Conservation (phyloP, 2,329 filamentous ascomycete genomes). For the Hypoxylon rubiginosum region DNA sequence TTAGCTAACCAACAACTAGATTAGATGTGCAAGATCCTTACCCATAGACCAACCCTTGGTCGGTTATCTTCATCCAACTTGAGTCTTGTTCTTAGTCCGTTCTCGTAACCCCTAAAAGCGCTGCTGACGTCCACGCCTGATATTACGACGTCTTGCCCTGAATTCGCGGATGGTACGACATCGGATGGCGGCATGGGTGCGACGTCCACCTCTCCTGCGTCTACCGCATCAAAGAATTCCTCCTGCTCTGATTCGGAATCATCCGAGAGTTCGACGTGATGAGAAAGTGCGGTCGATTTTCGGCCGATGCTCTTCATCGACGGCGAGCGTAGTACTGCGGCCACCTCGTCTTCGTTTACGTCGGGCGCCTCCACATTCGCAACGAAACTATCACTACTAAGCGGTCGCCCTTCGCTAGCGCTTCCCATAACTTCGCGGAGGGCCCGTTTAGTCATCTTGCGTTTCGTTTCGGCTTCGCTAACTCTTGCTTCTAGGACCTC, state of each 20-base stretch:
- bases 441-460: slow-evolving; percentile 88
- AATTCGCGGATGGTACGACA: slow-evolving; percentile 53
- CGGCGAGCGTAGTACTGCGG: slow-evolving; percentile 57
- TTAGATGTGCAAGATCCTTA: slow-evolving; percentile 64
- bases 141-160: slow-evolving; percentile 62
- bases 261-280: slow-evolving; percentile 77
- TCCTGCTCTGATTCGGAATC: slow-evolving; percentile 88
- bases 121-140: slow-evolving; percentile 75
- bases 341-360: slow-evolving; percentile 53
- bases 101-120: slow-evolving; percentile 92
- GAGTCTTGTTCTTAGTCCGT: slow-evolving; percentile 81
- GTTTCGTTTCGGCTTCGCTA: slow-evolving; percentile 90
- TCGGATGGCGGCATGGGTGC: slow-evolving; percentile 72
- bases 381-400: slow-evolving; percentile 49
- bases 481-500: slow-evolving; percentile 90
- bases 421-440: slow-evolving; percentile 85
- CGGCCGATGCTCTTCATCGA: slow-evolving; percentile 59
- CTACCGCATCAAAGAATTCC: slow-evolving; percentile 97
- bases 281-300: slow-evolving; percentile 75
- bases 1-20: slow-evolving; percentile 16
- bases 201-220: slow-evolving; percentile 90
- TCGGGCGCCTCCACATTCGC: slow-evolving; percentile 49
- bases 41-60: slow-evolving; percentile 96
- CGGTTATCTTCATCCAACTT: slow-evolving; percentile 93
- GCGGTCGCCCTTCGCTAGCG: slow-evolving; percentile 55